Evolutionary conservation across 1,284 basidiomycete species (phyloP).

Genomic region (Marasmius oreades): DNA sequence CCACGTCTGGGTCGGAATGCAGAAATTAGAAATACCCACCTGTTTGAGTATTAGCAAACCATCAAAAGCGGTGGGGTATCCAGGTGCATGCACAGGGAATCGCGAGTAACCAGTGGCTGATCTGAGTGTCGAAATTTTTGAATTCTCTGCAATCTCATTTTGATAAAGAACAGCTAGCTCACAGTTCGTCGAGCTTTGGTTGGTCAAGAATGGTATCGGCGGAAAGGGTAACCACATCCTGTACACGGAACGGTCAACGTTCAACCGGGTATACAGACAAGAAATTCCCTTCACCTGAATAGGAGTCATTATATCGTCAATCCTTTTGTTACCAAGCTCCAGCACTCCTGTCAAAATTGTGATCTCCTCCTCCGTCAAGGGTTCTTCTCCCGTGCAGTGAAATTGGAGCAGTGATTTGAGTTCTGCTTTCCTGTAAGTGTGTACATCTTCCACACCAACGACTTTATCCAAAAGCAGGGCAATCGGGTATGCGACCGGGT

Average conservation of each 20-base stretch:
- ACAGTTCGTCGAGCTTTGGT: slow-evolving; percentile 72
- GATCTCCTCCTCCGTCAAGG: slow-evolving; percentile 86
- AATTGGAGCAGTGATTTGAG: slow-evolving; percentile 91
- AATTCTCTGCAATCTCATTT: slow-evolving; percentile 5
- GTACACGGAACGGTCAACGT: slow-evolving; percentile 17
- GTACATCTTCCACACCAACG: slow-evolving; percentile 66
- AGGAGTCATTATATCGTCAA: slow-evolving; percentile 84
- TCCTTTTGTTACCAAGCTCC: slow-evolving; percentile 81
- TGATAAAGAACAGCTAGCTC: slow-evolving; percentile 23
- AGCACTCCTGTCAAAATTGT: slow-evolving; percentile 85
- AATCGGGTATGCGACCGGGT: slow-evolving; percentile 84
- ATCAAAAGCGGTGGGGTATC: slow-evolving; percentile 72
- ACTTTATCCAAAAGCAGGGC: slow-evolving; percentile 81
- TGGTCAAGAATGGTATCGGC: slow-evolving; percentile 80
- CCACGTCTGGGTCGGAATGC: too few relatives aligned
- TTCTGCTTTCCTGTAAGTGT: slow-evolving; percentile 90
- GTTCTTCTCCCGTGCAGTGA: slow-evolving; percentile 83
- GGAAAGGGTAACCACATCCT: slow-evolving; percentile 79
- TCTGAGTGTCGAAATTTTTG: slow-evolving; percentile 27
- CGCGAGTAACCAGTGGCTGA: slow-evolving; percentile 86
- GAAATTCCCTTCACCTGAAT: slow-evolving; percentile 50
- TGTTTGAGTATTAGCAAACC: slow-evolving; percentile 88
- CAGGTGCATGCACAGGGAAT: slow-evolving; percentile 85
- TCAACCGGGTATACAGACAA: background rate
- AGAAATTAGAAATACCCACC: slow-evolving; percentile 31